A percentile compares a stretch with the other conserved stretches of the same genome.
Conservation (phyloP, 371 early-diverging fungal species). For the Haplosporangium sp. region DNA sequence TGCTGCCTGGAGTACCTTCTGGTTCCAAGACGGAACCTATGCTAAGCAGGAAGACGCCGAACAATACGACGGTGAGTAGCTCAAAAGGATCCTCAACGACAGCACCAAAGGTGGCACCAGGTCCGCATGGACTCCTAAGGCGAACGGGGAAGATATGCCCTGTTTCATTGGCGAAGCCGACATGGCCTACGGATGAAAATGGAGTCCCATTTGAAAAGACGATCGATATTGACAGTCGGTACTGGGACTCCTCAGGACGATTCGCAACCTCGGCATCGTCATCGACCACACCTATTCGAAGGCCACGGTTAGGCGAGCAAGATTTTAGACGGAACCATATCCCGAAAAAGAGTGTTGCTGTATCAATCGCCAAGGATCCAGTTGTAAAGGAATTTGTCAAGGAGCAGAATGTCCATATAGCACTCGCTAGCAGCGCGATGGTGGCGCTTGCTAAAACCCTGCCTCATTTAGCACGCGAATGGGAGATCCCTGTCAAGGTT, state of each 20-base stretch:
- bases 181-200: constrained; percentile 46
- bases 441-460: constrained; percentile 34
- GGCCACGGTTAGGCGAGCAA: constrained; percentile 2
- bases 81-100: too few relatives aligned
- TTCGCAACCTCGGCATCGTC: neutral
- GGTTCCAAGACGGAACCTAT: constrained; percentile 25
- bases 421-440: constrained; percentile 39
- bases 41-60: constrained; percentile 13
- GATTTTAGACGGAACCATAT: constrained; percentile 19
- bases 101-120: neutral
- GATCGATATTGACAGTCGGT: constrained; percentile 25
- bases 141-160: constrained; percentile 42
- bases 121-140: constrained; percentile 21
- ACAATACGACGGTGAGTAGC: neutral
- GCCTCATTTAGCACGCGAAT: constrained; percentile 32
- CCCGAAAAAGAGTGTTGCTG: constrained; percentile 18
- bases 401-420: constrained; percentile 38
- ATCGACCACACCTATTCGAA: neutral
- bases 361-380: constrained; percentile 30
- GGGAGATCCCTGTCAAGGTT: constrained; percentile 53
- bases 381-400: constrained; percentile 20
- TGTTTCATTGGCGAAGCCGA: constrained; percentile 38
- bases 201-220: constrained; percentile 40
- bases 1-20: constrained; percentile 30
- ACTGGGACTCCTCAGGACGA: constrained; percentile 11